Evolutionary conservation across 2,329 filamentous ascomycete species (phyloP).

Genomic region (Cercospora zeina): DNA sequence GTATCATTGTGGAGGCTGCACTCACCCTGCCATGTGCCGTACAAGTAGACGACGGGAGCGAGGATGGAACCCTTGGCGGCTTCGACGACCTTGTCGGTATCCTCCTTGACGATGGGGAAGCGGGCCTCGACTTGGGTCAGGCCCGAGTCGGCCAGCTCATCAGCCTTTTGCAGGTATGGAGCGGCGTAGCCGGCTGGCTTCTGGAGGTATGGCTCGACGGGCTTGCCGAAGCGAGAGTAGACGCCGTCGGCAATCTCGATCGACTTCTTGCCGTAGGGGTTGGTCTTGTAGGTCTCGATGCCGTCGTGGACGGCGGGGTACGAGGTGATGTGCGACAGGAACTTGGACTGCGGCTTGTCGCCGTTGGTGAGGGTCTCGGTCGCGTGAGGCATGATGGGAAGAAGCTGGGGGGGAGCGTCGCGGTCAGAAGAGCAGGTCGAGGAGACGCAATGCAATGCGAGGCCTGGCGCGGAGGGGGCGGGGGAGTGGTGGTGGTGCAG

Average conservation of each 20-base stretch:
- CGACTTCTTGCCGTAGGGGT: slow-evolving; percentile 81
- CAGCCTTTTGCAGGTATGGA: slow-evolving; percentile 81
- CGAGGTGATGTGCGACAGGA: slow-evolving; percentile 66
- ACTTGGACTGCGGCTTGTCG: slow-evolving; percentile 52
- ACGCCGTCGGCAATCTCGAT: slow-evolving; percentile 72
- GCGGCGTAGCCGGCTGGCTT: slow-evolving; percentile 79
- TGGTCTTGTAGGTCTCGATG: slow-evolving; percentile 74
- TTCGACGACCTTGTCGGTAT: slow-evolving; percentile 56
- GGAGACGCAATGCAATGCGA: slow-evolving; percentile 2
- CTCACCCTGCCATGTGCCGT: slow-evolving; percentile 39
- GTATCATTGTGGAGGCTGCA: neutral
- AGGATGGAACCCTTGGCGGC: slow-evolving; percentile 64
- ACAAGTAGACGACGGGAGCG: slow-evolving; percentile 47
- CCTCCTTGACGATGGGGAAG: slow-evolving; percentile 60
- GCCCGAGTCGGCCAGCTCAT: slow-evolving; percentile 62
- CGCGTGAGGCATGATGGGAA: slow-evolving; percentile 51
- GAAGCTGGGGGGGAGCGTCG: neutral
- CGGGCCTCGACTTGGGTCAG: slow-evolving; percentile 52
- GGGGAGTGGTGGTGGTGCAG: neutral
- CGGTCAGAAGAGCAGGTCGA: neutral
- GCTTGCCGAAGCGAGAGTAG: slow-evolving; percentile 74
- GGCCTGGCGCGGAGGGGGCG: neutral
- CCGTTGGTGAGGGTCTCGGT: slow-evolving; percentile 52
- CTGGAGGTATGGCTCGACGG: slow-evolving; percentile 74
- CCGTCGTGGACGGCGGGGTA: slow-evolving; percentile 82